Base-by-base conservation (phyloP, 306 rosid species). In the Trifolium pratense region DNA sequence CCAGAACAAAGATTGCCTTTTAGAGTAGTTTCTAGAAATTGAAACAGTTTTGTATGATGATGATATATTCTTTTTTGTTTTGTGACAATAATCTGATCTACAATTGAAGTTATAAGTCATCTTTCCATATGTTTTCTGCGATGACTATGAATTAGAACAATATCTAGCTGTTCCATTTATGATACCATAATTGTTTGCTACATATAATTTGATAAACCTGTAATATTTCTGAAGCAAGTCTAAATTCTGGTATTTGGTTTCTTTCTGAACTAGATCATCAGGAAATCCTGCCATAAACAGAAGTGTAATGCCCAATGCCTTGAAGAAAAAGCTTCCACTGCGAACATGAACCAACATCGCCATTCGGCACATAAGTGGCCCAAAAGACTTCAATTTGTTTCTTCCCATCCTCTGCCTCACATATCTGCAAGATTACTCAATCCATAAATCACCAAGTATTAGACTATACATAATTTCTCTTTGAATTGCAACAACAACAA, bases 201-300 rank as follows among this genome's bases (percentile, higher is more conserved):
- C 3, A n/a, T 48, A 61, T 69, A 26, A 77, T 42, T 69, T 48
- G 42, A 56, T 31, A 75, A 74, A 92, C 98, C 98, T 92, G 85
- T 84, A 90, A 86, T 92, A 92, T 65, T 92, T 92, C 78, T 89
- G 92, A 84, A 90, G 90, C 88, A 92, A 84, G 75, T 87, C 97
- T 40, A 92, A 77, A 84, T 82, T 92, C 66, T 72, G 82, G 86
- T 90, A 79, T 82, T 90, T 92, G 79, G 97, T 92, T 90, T 92
- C 98, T 76, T 81, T 89, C 64, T 84, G 95, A 78, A 92, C 92
- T 57, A 90, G 75, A 32, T 88, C 87, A 70, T 84, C 86, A 25
- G 96, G 95, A 86, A 87, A 92, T 80, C 98, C 98, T 69, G 97
- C 95, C 97, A 92, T 90, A 75, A 88, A 92, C 69, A 92, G 87